Conservation (phyloP, 768 basidiomycete species). For the Xerocomus spinulosus region DNA sequence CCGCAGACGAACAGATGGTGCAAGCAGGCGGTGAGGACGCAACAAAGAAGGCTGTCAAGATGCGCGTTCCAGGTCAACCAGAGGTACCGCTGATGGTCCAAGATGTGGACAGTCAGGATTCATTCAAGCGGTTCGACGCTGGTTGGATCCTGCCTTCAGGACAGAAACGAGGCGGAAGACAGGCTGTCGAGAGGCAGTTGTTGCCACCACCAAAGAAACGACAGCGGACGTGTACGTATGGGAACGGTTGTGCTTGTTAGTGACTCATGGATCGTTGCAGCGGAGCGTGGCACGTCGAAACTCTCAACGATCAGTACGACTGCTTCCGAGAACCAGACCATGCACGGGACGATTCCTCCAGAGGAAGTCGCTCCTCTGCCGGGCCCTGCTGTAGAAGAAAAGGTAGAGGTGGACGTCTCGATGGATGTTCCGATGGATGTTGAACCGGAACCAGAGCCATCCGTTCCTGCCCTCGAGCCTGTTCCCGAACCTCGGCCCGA, state of each 20-base stretch:
- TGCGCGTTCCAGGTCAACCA: constrained; percentile 25
- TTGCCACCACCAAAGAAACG: constrained; percentile 55
- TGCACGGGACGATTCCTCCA: constrained; percentile 21
- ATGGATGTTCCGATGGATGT: constrained; percentile 16
- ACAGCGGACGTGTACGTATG: constrained; percentile 39
- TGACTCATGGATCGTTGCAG: background rate
- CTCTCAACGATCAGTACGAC: constrained; percentile 46
- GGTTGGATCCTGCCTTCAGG: constrained; percentile 87
- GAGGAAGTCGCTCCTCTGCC: constrained; percentile 28
- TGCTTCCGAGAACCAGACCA: constrained; percentile 43
- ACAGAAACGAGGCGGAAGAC: constrained; percentile 58
- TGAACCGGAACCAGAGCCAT: constrained; percentile 6
- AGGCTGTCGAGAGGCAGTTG: constrained; percentile 39
- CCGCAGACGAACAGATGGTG: constrained; percentile 9
- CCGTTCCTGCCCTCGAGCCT: background rate
- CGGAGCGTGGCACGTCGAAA: constrained; percentile 38
- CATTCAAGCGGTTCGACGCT: constrained; percentile 77
- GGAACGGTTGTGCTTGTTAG: background rate
- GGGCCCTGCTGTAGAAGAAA: constrained; percentile 17
- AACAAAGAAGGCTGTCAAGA: constrained; percentile 27
- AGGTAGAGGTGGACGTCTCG: constrained; percentile 12
- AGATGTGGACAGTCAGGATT: constrained; percentile 64
- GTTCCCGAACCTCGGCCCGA: background rate
- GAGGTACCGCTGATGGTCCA: constrained; percentile 56
- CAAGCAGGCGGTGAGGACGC: constrained; percentile 11